phyloP scores from a whole-genome alignment of 2,329 filamentous ascomycete genomes.

The Zasmidium angulare region DNA sequence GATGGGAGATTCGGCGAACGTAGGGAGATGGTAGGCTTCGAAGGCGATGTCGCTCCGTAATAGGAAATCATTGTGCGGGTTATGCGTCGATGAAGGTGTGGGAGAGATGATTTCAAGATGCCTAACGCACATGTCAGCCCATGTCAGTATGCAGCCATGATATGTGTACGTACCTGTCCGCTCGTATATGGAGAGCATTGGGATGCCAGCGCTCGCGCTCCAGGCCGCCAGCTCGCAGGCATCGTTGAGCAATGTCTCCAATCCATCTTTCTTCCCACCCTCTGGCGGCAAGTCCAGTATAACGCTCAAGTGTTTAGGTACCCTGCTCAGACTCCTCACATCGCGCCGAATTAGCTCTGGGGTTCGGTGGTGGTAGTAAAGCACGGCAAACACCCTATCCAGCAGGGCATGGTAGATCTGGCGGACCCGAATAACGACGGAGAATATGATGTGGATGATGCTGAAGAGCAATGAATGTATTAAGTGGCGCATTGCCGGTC shows the following conservation, averaged over 20 bases:
- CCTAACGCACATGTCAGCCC: slow-evolving; percentile 51
- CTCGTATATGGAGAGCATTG: slow-evolving; percentile 87
- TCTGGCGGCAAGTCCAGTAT: slow-evolving; percentile 74
- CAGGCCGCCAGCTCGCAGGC: slow-evolving; percentile 89
- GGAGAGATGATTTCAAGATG: slow-evolving; percentile 82
- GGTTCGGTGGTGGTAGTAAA: slow-evolving; percentile 94
- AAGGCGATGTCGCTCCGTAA: slow-evolving; percentile 66
- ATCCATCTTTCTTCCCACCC: slow-evolving; percentile 65
- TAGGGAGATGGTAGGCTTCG: slow-evolving; percentile 69
- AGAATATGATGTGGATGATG: slow-evolving; percentile 77
- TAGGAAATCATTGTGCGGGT: slow-evolving; percentile 79
- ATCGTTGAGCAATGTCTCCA: slow-evolving; percentile 85
- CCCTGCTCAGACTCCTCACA: slow-evolving; percentile 68
- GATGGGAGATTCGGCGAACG: slow-evolving; percentile 69
- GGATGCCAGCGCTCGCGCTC: slow-evolving; percentile 87
- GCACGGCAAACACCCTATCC: slow-evolving; percentile 74
- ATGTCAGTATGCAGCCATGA: not conserved
- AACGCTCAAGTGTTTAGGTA: slow-evolving; percentile 85
- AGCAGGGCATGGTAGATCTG: slow-evolving; percentile 76
- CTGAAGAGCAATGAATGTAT: slow-evolving; percentile 68
- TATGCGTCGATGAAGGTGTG: slow-evolving; percentile 78
- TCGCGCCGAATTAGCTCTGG: slow-evolving; percentile 90
- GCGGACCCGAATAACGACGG: slow-evolving; percentile 79
- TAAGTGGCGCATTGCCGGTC: slow-evolving; percentile 30
- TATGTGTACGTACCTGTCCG: slow-evolving; percentile 66